Conservation (phyloP, 768 basidiomycete species). For the Crassisporium funariophilum region DNA sequence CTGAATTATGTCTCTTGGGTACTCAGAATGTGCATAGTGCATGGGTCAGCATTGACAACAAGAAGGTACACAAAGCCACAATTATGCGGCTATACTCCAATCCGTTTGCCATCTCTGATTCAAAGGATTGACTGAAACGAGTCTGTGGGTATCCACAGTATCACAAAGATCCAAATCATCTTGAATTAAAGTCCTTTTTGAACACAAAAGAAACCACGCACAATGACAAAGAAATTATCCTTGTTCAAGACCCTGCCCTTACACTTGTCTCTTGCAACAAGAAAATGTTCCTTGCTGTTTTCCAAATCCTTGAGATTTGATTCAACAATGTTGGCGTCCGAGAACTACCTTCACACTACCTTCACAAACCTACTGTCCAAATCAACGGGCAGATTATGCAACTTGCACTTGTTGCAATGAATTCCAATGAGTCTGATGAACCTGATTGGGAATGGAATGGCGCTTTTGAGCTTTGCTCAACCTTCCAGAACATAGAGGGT, state of each 20-base stretch:
- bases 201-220: no score
- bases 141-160: slow-evolving; percentile 12
- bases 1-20: not conserved
- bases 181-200: no score
- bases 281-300: slow-evolving; percentile 6
- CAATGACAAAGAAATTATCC: not conserved
- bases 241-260: slow-evolving; percentile 11
- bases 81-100: slow-evolving; percentile 10
- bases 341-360: not conserved
- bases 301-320: slow-evolving; percentile 11
- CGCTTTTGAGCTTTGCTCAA: slow-evolving; percentile 6
- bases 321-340: not conserved
- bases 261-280: slow-evolving; percentile 7
- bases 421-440: not conserved
- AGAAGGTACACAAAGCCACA: slow-evolving; percentile 14
- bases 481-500: slow-evolving; percentile 7
- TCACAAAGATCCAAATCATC: no score
- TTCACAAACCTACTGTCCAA: slow-evolving; percentile 8
- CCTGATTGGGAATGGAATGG: slow-evolving; percentile 16
- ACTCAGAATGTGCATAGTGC: not conserved
- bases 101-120: slow-evolving; percentile 10
- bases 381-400: slow-evolving; percentile 13
- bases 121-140: slow-evolving; percentile 15
- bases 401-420: not conserved
- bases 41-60: slow-evolving; percentile 3